These are phyloP conservation scores for Gossypium armourianum DNA, from an alignment of 441 rosid species.

Conservation along the genomic window DNA sequence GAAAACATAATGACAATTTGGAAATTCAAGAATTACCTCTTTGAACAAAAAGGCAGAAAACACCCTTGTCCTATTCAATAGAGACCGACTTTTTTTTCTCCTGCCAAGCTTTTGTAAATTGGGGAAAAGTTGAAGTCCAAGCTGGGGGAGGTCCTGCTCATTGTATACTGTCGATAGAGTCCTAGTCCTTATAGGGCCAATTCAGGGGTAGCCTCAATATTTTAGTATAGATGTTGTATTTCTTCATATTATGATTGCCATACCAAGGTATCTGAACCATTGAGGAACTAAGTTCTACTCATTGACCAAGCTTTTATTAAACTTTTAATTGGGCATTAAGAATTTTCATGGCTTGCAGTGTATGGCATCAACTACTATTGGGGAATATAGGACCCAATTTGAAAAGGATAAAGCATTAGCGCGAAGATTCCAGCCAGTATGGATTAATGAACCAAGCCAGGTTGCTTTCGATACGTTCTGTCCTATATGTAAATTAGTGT, in stretches of 20 bases:
- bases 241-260: background rate
- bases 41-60: background rate
- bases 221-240: background rate
- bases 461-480: conserved; percentile 22
- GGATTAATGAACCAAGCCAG: conserved; percentile 62
- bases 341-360: conserved; percentile 40
- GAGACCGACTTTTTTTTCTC: background rate
- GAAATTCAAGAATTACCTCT: background rate
- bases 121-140: background rate
- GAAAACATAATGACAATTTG: background rate
- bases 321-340: background rate
- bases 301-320: conserved; percentile 11
- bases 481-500: background rate
- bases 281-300: background rate
- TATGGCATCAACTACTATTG: conserved; percentile 62
- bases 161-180: background rate
- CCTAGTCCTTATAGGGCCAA: background rate
- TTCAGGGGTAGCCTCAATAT: background rate
- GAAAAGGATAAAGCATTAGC: conserved; percentile 72
- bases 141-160: background rate
- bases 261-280: background rate
- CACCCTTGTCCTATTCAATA: background rate
- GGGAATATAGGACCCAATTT: conserved; percentile 56
- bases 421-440: conserved; percentile 64
- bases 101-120: background rate